Percentiles rank a stretch among this genome's conserved stretches.
These are phyloP conservation scores for Wickerhamiella domercqiae DNA, from an alignment of 805 yeast genomes.

Conservation along the genomic window DNA sequence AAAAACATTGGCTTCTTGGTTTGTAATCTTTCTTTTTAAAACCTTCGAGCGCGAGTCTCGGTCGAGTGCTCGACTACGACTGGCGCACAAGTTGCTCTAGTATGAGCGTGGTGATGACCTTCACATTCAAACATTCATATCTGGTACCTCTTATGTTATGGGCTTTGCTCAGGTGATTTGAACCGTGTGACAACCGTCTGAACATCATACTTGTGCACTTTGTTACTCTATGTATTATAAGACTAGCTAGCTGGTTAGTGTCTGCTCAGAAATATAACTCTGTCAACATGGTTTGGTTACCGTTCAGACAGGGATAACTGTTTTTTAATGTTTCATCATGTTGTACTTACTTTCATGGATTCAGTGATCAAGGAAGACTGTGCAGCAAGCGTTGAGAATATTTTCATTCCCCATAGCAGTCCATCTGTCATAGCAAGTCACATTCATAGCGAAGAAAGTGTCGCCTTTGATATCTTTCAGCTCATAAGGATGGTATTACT, in stretches of 20 bases:
- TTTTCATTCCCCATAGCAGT: too few species aligned
- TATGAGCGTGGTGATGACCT: constrained; percentile 12
- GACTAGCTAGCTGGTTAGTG: constrained; percentile 14
- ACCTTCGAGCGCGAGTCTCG: background rate
- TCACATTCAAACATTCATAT: constrained; percentile 9
- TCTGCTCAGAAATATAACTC: constrained; percentile 13
- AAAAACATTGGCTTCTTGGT: too few species aligned
- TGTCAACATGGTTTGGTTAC: constrained; percentile 18
- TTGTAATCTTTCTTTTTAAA: too few species aligned
- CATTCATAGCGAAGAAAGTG: too few species aligned
- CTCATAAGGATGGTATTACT: too few species aligned
- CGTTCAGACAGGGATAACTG: constrained; percentile 33
- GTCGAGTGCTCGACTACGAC: constrained; percentile 1
- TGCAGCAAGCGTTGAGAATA: too few species aligned
- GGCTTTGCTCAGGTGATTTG: constrained; percentile 17
- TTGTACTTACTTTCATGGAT: too few species aligned
- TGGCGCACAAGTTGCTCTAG: background rate
- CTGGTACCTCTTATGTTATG: constrained; percentile 21
- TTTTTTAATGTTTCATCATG: too few species aligned
- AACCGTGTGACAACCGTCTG: constrained; percentile 16
- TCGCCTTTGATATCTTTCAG: too few species aligned
- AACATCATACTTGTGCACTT: constrained; percentile 39
- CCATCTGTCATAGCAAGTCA: too few species aligned
- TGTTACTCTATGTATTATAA: constrained; percentile 18
- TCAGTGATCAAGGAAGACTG: too few species aligned